Base-by-base conservation (phyloP, 495 filamentous ascomycete genomes). In the Penicillium coffeae region DNA sequence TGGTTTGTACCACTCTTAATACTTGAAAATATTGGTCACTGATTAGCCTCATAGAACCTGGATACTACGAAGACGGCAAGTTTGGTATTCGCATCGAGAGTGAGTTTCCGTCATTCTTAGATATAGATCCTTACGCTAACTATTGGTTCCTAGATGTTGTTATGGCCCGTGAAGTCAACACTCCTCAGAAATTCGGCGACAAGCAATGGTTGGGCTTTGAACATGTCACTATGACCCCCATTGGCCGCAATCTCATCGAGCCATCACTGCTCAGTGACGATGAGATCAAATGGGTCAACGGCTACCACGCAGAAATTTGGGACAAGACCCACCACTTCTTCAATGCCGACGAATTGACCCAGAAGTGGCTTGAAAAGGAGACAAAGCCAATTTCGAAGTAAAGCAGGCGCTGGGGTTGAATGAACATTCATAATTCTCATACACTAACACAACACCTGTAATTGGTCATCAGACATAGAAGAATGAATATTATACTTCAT, bases 21-120 rank as follows among this genome's bases (percentile, higher is more conserved):
- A 4, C 12, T 5, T 6, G 19, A 42, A 39, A 42, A 3, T n/a
- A 8, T 38, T 21, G 25, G 63, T 45, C 42, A 32, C 55, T 68
- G 22, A 61, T 38, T 20, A n/a, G 18, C 0, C 22, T 40, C 13
- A n/a, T 50, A 80, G 91, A 99, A 64, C 94, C 93, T 12, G 94
- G 94, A 22, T 99, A 90, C 71, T 99, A 99, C 69, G 94, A 97
- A 69, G 94, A 99, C 58, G 94, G 90, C 38, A 84, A 84, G 8
- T 99, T 94, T 60, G 94, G 94, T n/a, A 95, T 99, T 59, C 87
- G 94, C 22, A 97, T 96, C 58, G 94, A 99, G 71, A 97, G 88
- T 77, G 74, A 60, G 76, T 56, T 20, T 54, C 45, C 25, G 4
- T 8, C 3, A n/a, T 19, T n/a, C 14, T 21, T 13, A 15, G 33